Evolutionary conservation across 495 filamentous ascomycete species (phyloP), one percentile per base, ranked within the genome.

Genomic region (Penicillium macrosclerotiorum): DNA sequence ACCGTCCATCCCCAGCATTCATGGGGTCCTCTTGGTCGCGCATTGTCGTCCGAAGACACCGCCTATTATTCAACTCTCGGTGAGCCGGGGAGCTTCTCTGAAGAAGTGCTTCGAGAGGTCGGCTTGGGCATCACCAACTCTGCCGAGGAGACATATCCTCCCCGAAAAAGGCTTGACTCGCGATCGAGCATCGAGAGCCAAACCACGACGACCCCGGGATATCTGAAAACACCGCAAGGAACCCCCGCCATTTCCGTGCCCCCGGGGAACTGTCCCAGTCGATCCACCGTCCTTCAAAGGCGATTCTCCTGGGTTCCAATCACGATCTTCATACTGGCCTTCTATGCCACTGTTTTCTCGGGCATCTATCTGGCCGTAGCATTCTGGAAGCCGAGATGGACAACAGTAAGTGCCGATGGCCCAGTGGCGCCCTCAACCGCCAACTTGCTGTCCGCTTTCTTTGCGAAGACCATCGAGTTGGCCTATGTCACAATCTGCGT

Each of bases 401-500:
- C 63, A 5, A 51, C 25, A 11, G 75, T 90, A 25, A 68, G 73
- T 4, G 65, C 59, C 0, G 60, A 72, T 8, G 74, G 73, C 2
- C 52, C 59, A 0, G 35, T 89, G 14, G 65, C 64, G 0, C 74
- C 78, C 0, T 72, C 77, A 0, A 82, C 77, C 0, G 85, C 85
- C 0, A 79, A 74, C 24, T 46, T 86, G 7, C 55, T 90, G 1
- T 83, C 74, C 39, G 73, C 83, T 0, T 59, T 85, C 12, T 70
- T 88, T 42, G 84, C 85, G 1, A 90, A 88, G 64, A 80, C 79
- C 0, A 86, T 90, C 38, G 87, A 91, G 62, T 56, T 88, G 50
- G 77, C 82, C 0, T 91, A 88, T 56, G 85, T 89, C 13, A 88
- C 87, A 0, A 83, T 89, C 1, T 86, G 86, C 48, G 84, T 91